These are phyloP conservation scores for Solanum neorickii DNA, from an alignment of 257 asterid genomes.

Conservation along the genomic window DNA sequence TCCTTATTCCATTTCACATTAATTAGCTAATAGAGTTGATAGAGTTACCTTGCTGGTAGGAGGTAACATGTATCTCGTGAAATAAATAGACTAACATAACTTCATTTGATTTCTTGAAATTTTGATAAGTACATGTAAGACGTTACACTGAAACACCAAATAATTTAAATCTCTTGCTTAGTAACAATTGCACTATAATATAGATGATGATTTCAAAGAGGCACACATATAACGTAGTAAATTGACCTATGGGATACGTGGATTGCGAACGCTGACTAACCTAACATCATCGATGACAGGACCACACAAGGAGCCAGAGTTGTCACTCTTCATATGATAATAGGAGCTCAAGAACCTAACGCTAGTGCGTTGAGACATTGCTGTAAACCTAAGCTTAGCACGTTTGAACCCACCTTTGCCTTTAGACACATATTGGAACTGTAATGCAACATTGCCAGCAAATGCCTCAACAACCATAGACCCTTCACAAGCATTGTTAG, in stretches of 20 bases:
- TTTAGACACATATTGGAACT: constrained; percentile 1
- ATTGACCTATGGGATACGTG: neutral
- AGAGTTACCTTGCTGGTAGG: neutral
- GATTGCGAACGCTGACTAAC: constrained; percentile 3
- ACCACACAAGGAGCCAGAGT: constrained; percentile 18
- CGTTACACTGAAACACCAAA: neutral
- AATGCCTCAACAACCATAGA: constrained; percentile 11
- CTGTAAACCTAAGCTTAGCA: neutral
- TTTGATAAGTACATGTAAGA: neutral
- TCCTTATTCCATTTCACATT: neutral
- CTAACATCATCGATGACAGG: constrained; percentile 12
- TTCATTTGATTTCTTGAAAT: neutral
- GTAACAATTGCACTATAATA: neutral
- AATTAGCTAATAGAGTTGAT: neutral
- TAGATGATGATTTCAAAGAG: neutral
- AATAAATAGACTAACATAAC: neutral
- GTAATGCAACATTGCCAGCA: constrained; percentile 2
- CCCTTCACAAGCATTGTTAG: constrained; percentile 14
- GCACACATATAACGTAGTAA: neutral
- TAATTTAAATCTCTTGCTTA: neutral
- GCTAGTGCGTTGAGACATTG: neutral
- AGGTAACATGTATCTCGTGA: neutral
- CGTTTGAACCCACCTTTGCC: constrained; percentile 13
- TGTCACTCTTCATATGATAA: constrained; percentile 19
- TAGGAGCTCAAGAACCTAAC: constrained; percentile 12